Evolutionary conservation across 148 eudicot species (phyloP), one percentile per base, ranked within the genome.

Genomic region (Rhododendron mucronatum): DNA sequence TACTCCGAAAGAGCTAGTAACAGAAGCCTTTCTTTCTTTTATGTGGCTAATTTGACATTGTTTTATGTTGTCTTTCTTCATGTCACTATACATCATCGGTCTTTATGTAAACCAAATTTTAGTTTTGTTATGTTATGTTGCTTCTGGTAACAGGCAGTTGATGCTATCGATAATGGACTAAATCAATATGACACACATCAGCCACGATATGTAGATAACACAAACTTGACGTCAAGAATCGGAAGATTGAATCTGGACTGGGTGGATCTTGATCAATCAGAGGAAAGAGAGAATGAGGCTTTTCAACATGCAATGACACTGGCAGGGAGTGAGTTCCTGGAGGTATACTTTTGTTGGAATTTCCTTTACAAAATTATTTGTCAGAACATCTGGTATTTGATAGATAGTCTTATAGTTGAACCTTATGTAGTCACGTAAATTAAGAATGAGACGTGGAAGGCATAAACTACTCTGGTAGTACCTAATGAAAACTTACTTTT

Each of bases 161-260:
- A 93, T 91, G 95, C 94, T 85, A 78, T 86, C 73, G 95, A 93
- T 86, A 90, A 92, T 77, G 94, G 94, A 41, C 84, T 91, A 67
- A 89, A 85, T 81, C 95, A 91, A 75, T 92, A 92, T 69, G 86
- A 85, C 61, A 81, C 89, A 82, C 87, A 90, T 50, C 79, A 65
- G 59, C 90, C 94, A 37, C 88, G 85, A 86, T 93, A 92, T 82
- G 88, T 89, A 30, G 89, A 90, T 83, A 93, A 91, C 78, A 91
- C 95, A 79, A 84, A 87, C 85, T 89, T 93, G 86, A 88, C 91
- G 9, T 89, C 94, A 41, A 91, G 95, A 90, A 89, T 91, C 45
- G 93, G 91, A 55, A 91, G 93, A 82, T 57, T 92, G 87, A 92
- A 93, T 88, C 85, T 93, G 86, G 89, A 86, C 57, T 93, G 95